Base-by-base conservation (phyloP, 441 rosid species). In the Jatropha multifida region DNA sequence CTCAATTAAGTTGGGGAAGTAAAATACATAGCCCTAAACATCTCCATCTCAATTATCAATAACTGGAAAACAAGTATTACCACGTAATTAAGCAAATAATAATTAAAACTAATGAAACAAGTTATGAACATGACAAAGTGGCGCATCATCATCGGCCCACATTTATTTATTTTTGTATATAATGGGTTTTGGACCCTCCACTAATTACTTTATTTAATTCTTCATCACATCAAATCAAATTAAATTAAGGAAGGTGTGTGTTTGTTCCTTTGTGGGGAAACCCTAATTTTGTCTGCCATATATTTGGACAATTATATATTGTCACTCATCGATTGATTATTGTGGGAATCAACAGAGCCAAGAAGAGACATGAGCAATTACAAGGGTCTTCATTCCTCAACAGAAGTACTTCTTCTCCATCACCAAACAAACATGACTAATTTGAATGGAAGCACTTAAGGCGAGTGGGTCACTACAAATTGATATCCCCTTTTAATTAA, bases 241-340 rank as follows among this genome's bases (percentile, higher is more conserved):
- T 76, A 75, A 85, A 80, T 68, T 69, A 78, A 80, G 71, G 7
- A n/a, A 65, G 52, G 49, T 38, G 58, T 52, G 38, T 42, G 62
- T 76, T 77, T 79, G 77, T 41, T 77, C 65, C 26, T 76, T 73
- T 80, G 82, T 78, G 85, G 81, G 83, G 78, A 80, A 82, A 84
- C 82, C 84, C 88, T 88, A 85, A 83, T 86, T 87, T 76, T 90
- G 97, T 88, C 94, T 77, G 97, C 94, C 97, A 92, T 79, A 80
- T 52, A 54, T 23, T 26, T 55, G 68, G 78, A 70, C 78, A 75
- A 81, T 71, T 56, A 75, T 38, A 44, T 44, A 44, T 44, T 44
- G 17, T 65, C 74, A 68, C 72, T 80, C 54, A 73, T 76, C 79
- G 76, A 76, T 82, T 78, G 52, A 72, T 72, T 73, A 75, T 73